Evolutionary conservation across 345 rosid species (phyloP), one percentile per base, ranked within the genome.

Genomic region (Pistacia integerrima): DNA sequence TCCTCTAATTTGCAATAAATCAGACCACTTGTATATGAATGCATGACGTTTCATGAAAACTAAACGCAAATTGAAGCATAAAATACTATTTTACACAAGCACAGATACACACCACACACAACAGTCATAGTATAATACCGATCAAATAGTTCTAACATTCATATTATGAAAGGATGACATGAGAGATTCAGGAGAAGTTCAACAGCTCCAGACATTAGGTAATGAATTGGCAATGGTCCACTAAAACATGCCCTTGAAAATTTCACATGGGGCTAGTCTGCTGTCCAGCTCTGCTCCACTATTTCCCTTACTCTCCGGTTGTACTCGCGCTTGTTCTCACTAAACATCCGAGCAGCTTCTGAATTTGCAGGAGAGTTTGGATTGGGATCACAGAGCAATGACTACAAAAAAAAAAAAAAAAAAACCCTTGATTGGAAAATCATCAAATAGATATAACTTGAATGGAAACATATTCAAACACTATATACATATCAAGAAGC

Each of bases 311-410:
- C 93, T 67, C 90, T 79, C 51, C 91, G 74, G 75, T 89, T 92
- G 81, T 92, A 90, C 67, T 92, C 94, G 0, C 93, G 87, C 81
- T 88, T 89, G 82, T 86, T 88, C 80, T 90, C 94, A 12, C 94
- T 90, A 69, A 89, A 90, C 93, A 92, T 87, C 73, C 92, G 78
- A 44, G 91, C 93, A 8, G 93, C 97, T 84, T 92, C 97, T 0
- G 97, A 92, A 76, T 90, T 92, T 70, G 97, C 92, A 44, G 97
- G 94, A 11, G 93, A 89, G 75, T 92, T 90, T 5, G 97, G 93
- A 81, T 88, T 90, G 56, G 97, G 97, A 33, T 92, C 97, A 74
- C 92, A 92, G 10, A 92, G 91, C 79, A 90, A 74, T 5, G 92
- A 88, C 96, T 91, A 78, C 76, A 79, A 70, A 8, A 14, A 71